Evolutionary conservation across 2,329 filamentous ascomycete species (phyloP), one percentile per base, ranked within the genome.

Genomic region (Curvularia verruculosa): DNA sequence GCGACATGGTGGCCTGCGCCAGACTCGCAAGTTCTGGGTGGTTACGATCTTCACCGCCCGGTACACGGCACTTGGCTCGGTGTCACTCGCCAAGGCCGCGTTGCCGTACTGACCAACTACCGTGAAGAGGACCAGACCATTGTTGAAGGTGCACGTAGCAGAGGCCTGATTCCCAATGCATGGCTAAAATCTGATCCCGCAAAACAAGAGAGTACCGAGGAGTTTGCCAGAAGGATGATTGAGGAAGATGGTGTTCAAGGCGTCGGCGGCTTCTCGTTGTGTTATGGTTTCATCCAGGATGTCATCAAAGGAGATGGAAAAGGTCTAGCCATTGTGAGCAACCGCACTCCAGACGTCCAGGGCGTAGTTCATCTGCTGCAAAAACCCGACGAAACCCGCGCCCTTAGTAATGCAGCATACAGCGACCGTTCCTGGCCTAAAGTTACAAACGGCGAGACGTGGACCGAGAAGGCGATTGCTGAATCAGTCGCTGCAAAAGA

Each of bases 41-140:
- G 85, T 21, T 84, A 85, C 43, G 86, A 89, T 69, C 78, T 88
- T 10, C 83, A 86, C 46, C 83, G 86, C 24, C 71, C 81, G 13
- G 82, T 79, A 37, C 84, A 85, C 52, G 86, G 86, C 21, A 88
- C 86, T 58, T 89, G 86, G 86, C 82, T 88, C 46, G 86, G 85
- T 19, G 78, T 88, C 54, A 88, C 85, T 8, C 80, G 78, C 29
- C 79, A 86, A 60, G 86, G 86, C 26, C 84, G 85, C 54, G 70
- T 89, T 45, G 85, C 85, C 2, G 83, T 87, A 5, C 78, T 89
- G 29, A 88, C 86, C 48, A 89, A 89, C 72, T 88, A 86, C 69
- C 84, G 84, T 37, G 86, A 88, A 70, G 76, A 82, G 40, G 69
- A 66, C 31, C 66, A 71, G 26, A 75, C 77, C 23, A 75, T 81